Evolutionary conservation across 306 rosid species (phyloP).

Genomic region (Begonia fuchsioides): DNA sequence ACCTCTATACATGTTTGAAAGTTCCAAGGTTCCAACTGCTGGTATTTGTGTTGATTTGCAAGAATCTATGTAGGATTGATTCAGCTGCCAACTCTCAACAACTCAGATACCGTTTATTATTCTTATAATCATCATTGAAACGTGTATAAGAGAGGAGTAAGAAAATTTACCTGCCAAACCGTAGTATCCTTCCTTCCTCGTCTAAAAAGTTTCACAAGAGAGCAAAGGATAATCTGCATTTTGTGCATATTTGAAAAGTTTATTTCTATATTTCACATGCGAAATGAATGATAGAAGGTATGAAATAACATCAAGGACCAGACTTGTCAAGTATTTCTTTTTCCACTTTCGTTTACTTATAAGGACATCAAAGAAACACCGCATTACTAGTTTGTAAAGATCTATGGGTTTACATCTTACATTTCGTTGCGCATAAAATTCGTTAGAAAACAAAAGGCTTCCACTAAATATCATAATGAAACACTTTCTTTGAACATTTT

Average conservation of each 20-base stretch:
- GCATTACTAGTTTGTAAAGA: no score
- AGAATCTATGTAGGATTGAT: slow-evolving; percentile 46
- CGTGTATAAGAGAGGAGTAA: not conserved
- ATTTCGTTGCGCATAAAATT: no score
- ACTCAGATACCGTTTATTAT: not conserved
- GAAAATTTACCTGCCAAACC: slow-evolving; percentile 53
- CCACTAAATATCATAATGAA: no score
- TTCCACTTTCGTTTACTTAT: no score
- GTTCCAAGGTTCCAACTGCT: slow-evolving; percentile 53
- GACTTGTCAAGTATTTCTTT: no score
- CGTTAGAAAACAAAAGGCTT: no score
- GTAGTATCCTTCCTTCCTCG: slow-evolving; percentile 62
- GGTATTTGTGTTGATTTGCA: slow-evolving; percentile 57
- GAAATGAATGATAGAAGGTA: no score
- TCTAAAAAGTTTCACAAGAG: slow-evolving; percentile 58
- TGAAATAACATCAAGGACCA: not conserved
- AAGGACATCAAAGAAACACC: no score
- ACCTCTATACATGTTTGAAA: slow-evolving; percentile 70
- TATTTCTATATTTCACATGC: no score
- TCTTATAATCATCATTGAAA: not conserved
- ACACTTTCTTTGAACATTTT: no score
- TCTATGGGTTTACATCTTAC: no score
- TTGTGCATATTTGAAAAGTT: not conserved
- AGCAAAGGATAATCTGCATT: slow-evolving; percentile 66
- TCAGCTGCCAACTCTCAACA: slow-evolving; percentile 39